These are phyloP conservation scores for Pseudonectria foliicola DNA, from an alignment of 2,329 filamentous ascomycete species.

Conservation along the genomic window DNA sequence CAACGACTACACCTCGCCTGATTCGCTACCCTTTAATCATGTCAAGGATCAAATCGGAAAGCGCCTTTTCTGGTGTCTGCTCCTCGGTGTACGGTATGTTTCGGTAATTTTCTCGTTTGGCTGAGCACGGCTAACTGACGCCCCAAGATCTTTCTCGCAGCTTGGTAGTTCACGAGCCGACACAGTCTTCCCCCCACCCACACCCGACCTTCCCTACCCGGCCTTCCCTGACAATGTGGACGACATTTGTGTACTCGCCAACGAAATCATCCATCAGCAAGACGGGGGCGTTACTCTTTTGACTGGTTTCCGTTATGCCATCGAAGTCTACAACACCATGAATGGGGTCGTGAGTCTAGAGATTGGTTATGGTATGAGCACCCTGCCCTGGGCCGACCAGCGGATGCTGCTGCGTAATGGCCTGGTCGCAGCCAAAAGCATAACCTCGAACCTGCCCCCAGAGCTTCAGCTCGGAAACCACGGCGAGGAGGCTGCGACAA, in stretches of 20 bases:
- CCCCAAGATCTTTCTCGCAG: slow-evolving; percentile 71
- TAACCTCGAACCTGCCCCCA: slow-evolving; percentile 59
- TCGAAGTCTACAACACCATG: slow-evolving; percentile 74
- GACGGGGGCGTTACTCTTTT: slow-evolving; percentile 61
- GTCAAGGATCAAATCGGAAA: slow-evolving; percentile 68
- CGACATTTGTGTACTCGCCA: slow-evolving; percentile 69
- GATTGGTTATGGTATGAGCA: slow-evolving; percentile 71
- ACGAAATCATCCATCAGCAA: slow-evolving; percentile 64
- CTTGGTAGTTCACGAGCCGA: slow-evolving; percentile 66
- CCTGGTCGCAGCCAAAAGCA: slow-evolving; percentile 61
- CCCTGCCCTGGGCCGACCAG: slow-evolving; percentile 72
- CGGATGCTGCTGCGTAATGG: slow-evolving; percentile 65
- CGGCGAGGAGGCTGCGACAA: slow-evolving; percentile 27
- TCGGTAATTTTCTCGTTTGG: neutral
- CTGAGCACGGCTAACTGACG: slow-evolving; percentile 10
- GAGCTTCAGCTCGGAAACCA: slow-evolving; percentile 55
- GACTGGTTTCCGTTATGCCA: slow-evolving; percentile 73
- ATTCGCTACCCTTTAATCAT: slow-evolving; percentile 52
- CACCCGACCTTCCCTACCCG: slow-evolving; percentile 68
- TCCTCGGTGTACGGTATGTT: slow-evolving; percentile 61
- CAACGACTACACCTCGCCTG: slow-evolving; percentile 30
- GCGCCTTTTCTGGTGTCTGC: slow-evolving; percentile 77
- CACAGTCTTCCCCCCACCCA: slow-evolving; percentile 68
- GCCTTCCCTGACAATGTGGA: slow-evolving; percentile 76
- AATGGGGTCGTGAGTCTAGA: slow-evolving; percentile 73